Percentiles rank a stretch among this genome's conserved stretches.
Conservation (phyloP, 495 filamentous ascomycete species). For the Polyplosphaeria fusca region DNA sequence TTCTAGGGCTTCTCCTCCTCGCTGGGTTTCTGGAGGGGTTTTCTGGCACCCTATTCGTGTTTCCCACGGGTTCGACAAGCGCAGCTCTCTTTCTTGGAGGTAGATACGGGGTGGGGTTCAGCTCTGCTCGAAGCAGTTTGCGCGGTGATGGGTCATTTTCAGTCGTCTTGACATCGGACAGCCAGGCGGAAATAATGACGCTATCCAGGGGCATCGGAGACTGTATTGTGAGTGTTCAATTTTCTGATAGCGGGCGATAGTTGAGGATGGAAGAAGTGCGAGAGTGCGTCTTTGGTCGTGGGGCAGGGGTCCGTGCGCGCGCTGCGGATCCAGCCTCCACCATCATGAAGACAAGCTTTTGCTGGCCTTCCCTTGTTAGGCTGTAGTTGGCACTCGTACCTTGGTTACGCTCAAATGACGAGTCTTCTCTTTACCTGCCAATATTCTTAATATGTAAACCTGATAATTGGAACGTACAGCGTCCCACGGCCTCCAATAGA, state of each 20-base stretch:
- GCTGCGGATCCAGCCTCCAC: no score
- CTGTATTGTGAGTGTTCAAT: background rate
- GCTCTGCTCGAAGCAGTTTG: background rate
- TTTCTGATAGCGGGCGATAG: conserved; percentile 7
- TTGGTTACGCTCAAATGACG: no score
- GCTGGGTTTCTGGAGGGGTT: background rate
- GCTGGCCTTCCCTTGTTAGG: no score
- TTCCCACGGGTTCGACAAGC: conserved; percentile 3
- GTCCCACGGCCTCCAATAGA: no score
- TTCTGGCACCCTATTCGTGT: conserved; percentile 4
- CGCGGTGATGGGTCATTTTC: background rate
- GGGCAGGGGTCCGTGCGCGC: background rate
- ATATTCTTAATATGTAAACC: no score
- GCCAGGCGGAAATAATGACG: conserved; percentile 8
- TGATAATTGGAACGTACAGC: no score
- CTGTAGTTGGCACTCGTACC: no score
- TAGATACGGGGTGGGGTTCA: background rate
- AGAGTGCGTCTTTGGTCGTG: background rate
- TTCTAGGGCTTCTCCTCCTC: conserved; percentile 2
- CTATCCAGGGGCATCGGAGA: conserved; percentile 10
- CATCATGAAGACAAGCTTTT: no score
- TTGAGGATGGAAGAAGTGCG: no score
- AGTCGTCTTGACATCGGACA: conserved; percentile 1
- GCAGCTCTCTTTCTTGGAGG: conserved; percentile 8
- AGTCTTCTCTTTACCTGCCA: no score